These are phyloP conservation scores for Dioscorea alata DNA, from an alignment of 106 monocot genomes.

Conservation along the genomic window DNA sequence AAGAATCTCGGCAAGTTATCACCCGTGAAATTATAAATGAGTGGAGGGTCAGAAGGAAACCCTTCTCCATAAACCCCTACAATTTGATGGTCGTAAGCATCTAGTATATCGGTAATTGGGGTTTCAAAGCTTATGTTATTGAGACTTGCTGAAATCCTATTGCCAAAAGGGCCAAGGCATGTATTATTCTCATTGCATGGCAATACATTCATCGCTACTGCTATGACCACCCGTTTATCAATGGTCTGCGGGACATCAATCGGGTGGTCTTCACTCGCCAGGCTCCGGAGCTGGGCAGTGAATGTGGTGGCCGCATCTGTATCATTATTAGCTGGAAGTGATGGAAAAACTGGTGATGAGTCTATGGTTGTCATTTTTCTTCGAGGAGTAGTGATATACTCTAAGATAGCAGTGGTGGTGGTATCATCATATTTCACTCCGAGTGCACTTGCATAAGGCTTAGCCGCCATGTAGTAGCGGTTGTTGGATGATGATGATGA, in stretches of 20 bases:
- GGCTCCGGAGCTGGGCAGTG: conserved; percentile 22
- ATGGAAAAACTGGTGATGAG: conserved; percentile 1
- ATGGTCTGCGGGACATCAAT: conserved; percentile 27
- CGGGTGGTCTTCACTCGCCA: conserved; percentile 22
- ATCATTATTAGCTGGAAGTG: conserved; percentile 30
- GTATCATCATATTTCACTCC: conserved; percentile 14
- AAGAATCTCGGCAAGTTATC: conserved; percentile 11
- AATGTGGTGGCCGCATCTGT: conserved; percentile 25
- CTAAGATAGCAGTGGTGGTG: conserved; percentile 32
- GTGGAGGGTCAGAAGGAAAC: conserved; percentile 35
- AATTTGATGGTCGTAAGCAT: conserved; percentile 29
- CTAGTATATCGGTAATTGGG: conserved; percentile 22
- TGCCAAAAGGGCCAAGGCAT: background rate
- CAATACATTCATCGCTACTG: conserved; percentile 30
- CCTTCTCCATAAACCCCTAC: conserved; percentile 12
- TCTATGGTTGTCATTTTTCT: background rate
- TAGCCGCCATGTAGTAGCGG: conserved; percentile 20
- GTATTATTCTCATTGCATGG: background rate
- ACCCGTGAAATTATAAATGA: conserved; percentile 39
- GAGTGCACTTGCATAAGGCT: too few relatives aligned
- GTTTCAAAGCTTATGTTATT: conserved; percentile 40
- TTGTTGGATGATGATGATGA: conserved; percentile 19
- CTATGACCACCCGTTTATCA: conserved; percentile 25
- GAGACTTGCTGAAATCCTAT: conserved; percentile 21
- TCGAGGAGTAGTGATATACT: conserved; percentile 17